Percentiles rank a stretch among this genome's conserved stretches.
Conservation (phyloP, 2,329 filamentous ascomycete genomes). For the Chrysosporium queenslandicum region DNA sequence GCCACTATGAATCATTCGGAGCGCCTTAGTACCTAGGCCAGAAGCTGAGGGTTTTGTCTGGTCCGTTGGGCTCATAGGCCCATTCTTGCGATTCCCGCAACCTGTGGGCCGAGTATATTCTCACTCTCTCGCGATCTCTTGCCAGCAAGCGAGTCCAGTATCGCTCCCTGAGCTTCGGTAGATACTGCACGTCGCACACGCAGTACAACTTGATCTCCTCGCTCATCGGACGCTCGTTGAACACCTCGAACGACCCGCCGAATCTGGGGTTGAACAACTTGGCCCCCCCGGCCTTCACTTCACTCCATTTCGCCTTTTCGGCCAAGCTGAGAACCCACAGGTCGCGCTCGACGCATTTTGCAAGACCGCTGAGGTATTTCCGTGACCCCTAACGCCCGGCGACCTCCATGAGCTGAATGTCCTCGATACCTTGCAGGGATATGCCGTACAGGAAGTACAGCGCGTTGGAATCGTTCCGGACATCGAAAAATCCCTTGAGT, state of each 20-base stretch:
- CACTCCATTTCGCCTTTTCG: slow-evolving; percentile 19
- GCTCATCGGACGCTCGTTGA: slow-evolving; percentile 39
- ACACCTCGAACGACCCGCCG: slow-evolving; percentile 41
- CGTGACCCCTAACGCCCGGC: slow-evolving; percentile 25
- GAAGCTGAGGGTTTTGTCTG: too few species aligned
- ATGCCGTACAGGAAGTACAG: slow-evolving; percentile 41
- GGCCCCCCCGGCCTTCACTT: slow-evolving; percentile 22
- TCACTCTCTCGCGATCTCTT: slow-evolving; percentile 6
- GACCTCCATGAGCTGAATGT: slow-evolving; percentile 50
- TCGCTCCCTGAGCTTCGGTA: slow-evolving; percentile 28
- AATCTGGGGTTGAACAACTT: slow-evolving; percentile 34
- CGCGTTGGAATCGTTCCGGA: slow-evolving; percentile 50
- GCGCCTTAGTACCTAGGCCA: too few species aligned
- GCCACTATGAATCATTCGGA: too few species aligned
- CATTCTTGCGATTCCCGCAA: slow-evolving; percentile 17
- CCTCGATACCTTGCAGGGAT: slow-evolving; percentile 37
- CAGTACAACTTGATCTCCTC: slow-evolving; percentile 39
- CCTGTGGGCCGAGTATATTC: slow-evolving; percentile 14
- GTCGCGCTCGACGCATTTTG: slow-evolving; percentile 30
- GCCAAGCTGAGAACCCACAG: slow-evolving; percentile 17
- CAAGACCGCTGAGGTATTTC: slow-evolving; percentile 28
- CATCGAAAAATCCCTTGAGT: slow-evolving; percentile 49
- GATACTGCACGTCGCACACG: slow-evolving; percentile 36
- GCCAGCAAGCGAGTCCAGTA: slow-evolving; percentile 12
- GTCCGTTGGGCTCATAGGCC: slow-evolving; percentile 12